phyloP scores from a whole-genome alignment of 306 rosid genomes.

The Cicer yamashitae region DNA sequence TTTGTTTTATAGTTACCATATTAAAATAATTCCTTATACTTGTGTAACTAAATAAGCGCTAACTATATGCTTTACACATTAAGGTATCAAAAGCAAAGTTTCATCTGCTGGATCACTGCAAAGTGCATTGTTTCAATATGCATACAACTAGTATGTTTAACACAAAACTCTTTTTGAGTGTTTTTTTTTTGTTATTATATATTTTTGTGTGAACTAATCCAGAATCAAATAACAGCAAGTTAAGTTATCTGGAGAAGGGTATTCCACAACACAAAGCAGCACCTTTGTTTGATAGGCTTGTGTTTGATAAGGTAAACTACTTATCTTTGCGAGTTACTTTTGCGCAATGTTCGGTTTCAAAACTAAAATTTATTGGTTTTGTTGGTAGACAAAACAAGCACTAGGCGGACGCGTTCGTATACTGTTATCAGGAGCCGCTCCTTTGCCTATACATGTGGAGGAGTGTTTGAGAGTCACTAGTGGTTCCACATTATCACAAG shows the following conservation, averaged over 20 bases:
- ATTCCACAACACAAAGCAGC: constrained; percentile 79
- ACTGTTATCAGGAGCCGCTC: constrained; percentile 86
- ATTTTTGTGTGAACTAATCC: constrained; percentile 48
- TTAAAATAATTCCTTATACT: constrained; percentile 8
- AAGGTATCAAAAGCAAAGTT: constrained; percentile 69
- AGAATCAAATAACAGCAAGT: constrained; percentile 58
- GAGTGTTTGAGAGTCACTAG: constrained; percentile 80
- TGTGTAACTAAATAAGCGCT: constrained; percentile 12
- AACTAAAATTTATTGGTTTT: constrained; percentile 22
- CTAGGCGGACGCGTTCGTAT: constrained; percentile 83
- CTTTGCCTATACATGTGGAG: constrained; percentile 84
- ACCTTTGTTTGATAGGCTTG: constrained; percentile 82
- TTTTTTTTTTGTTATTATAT: constrained; percentile 1
- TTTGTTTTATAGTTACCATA: background rate
- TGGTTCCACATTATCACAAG: constrained; percentile 81
- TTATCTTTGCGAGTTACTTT: constrained; percentile 3
- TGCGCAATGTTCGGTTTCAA: background rate
- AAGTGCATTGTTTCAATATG: constrained; percentile 72
- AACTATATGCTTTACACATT: constrained; percentile 20
- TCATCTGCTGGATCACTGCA: constrained; percentile 68
- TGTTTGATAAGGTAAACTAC: constrained; percentile 71
- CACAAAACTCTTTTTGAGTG: background rate
- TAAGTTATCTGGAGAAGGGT: constrained; percentile 79
- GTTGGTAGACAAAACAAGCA: constrained; percentile 71
- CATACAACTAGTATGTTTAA: constrained; percentile 74